Percentiles rank a stretch among this genome's conserved stretches.
phyloP scores from a whole-genome alignment of 2,329 filamentous ascomycete species.

The Bipolaris victoriae region DNA sequence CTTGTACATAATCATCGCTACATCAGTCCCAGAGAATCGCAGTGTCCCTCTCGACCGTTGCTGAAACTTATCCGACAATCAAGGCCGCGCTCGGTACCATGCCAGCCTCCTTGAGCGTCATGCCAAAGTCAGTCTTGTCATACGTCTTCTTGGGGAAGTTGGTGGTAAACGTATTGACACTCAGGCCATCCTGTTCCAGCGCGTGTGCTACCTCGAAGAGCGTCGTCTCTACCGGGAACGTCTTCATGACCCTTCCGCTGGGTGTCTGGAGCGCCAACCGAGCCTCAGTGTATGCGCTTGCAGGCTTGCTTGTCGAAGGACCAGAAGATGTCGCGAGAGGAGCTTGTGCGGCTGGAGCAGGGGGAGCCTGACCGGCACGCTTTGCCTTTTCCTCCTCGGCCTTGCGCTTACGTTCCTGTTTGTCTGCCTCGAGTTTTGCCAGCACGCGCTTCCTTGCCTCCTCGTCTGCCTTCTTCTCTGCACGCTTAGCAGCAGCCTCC shows the following conservation, averaged over 20 bases:
- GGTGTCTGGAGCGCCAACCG: slow-evolving; percentile 80
- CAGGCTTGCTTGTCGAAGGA: slow-evolving; percentile 64
- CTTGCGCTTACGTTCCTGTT: slow-evolving; percentile 84
- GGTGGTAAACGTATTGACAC: slow-evolving; percentile 78
- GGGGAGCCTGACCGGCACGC: slow-evolving; percentile 72
- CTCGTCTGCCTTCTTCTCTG: slow-evolving; percentile 84
- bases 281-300: slow-evolving; percentile 77
- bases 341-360: slow-evolving; percentile 57
- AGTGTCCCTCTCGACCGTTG: neutral
- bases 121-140: slow-evolving; percentile 73
- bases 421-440: slow-evolving; percentile 93
- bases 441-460: slow-evolving; percentile 88
- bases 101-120: slow-evolving; percentile 91
- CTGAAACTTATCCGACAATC: slow-evolving; percentile 61
- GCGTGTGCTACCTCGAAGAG: slow-evolving; percentile 88
- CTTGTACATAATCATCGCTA: neutral
- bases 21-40: neutral
- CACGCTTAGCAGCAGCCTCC: slow-evolving; percentile 82
- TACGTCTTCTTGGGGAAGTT: slow-evolving; percentile 89
- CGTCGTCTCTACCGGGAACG: slow-evolving; percentile 85
- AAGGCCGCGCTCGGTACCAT: slow-evolving; percentile 89
- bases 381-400: slow-evolving; percentile 84
- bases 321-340: slow-evolving; percentile 56
- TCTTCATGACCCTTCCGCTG: slow-evolving; percentile 81
- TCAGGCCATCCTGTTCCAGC: slow-evolving; percentile 71